A percentile compares a stretch with the other conserved stretches of the same genome.
phyloP scores from a whole-genome alignment of 2,329 filamentous ascomycete genomes.

The Neofusicoccum ribis region DNA sequence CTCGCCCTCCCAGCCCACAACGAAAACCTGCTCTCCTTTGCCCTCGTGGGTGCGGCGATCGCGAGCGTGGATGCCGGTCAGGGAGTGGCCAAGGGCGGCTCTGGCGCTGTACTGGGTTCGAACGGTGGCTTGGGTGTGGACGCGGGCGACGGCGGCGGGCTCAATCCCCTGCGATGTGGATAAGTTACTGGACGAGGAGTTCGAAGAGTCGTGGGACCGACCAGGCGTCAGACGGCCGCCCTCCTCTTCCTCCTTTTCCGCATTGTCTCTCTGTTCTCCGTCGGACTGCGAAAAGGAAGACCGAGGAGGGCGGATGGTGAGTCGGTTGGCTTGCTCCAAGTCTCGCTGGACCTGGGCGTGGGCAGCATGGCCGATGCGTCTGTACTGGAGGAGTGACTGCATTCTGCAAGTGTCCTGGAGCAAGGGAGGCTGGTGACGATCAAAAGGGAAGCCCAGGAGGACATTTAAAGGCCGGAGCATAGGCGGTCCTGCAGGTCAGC shows the following conservation, averaged over 20 bases:
- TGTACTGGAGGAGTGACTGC: slow-evolving; percentile 32
- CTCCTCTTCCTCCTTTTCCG: slow-evolving; percentile 14
- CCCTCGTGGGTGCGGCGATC: slow-evolving; percentile 37
- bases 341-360: slow-evolving; percentile 24
- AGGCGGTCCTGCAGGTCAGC: not conserved
- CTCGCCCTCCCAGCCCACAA: slow-evolving; percentile 39
- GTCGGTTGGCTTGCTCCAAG: slow-evolving; percentile 20
- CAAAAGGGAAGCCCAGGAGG: not conserved
- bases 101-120: slow-evolving; percentile 33
- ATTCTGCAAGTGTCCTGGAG: slow-evolving; percentile 19
- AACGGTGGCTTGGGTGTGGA: slow-evolving; percentile 26
- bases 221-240: slow-evolving; percentile 18
- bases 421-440: not conserved
- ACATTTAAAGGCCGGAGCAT: not conserved
- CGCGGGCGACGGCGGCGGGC: slow-evolving; percentile 23
- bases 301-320: slow-evolving; percentile 4
- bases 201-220: slow-evolving; percentile 7
- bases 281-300: not conserved
- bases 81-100: slow-evolving; percentile 33
- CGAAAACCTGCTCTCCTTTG: slow-evolving; percentile 39
- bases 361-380: slow-evolving; percentile 23
- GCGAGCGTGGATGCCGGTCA: slow-evolving; percentile 41
- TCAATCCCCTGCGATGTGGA: slow-evolving; percentile 21
- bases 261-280: not conserved
- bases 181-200: slow-evolving; percentile 14